A percentile compares a stretch with the other conserved stretches of the same genome.
Conservation (phyloP, 2,329 filamentous ascomycete genomes). For the Xylariaceae sp. region DNA sequence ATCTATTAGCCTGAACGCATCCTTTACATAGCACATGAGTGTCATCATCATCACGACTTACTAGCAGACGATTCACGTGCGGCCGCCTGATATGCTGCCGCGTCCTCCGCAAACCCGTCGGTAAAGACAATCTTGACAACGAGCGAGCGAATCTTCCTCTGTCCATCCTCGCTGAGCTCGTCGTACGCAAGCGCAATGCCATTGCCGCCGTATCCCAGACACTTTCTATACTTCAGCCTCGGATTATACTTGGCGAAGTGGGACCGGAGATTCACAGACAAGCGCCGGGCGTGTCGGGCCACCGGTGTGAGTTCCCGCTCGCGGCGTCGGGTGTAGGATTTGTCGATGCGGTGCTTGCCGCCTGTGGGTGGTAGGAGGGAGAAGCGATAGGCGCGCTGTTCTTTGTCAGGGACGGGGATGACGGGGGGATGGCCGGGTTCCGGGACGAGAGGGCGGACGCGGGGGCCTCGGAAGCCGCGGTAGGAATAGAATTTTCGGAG, state of each 20-base stretch:
- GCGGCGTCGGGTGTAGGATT: not conserved
- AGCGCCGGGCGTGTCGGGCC: not conserved
- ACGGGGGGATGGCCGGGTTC: no score
- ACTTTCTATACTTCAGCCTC: not conserved
- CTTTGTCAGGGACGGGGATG: not conserved
- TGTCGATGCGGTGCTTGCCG: not conserved
- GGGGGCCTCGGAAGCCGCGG: no score
- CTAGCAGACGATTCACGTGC: no score
- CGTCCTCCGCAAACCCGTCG: not conserved
- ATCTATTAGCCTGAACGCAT: no score
- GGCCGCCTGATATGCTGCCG: no score
- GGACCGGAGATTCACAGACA: not conserved
- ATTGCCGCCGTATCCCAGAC: conserved; percentile 15
- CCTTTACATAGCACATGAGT: no score
- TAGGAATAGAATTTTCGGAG: no score
- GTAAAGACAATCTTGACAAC: conserved; percentile 12
- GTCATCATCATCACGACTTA: no score
- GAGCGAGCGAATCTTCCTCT: not conserved
- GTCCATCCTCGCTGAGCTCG: not conserved
- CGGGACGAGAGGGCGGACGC: no score
- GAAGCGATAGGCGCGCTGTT: not conserved
- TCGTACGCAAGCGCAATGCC: conserved; percentile 13
- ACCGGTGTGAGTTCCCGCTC: not conserved
- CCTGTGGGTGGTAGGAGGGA: not conserved
- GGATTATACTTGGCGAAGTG: not conserved